These are phyloP conservation scores for Cystofilobasidium bisporidii DNA, from an alignment of 768 basidiomycete genomes.

Conservation along the genomic window DNA sequence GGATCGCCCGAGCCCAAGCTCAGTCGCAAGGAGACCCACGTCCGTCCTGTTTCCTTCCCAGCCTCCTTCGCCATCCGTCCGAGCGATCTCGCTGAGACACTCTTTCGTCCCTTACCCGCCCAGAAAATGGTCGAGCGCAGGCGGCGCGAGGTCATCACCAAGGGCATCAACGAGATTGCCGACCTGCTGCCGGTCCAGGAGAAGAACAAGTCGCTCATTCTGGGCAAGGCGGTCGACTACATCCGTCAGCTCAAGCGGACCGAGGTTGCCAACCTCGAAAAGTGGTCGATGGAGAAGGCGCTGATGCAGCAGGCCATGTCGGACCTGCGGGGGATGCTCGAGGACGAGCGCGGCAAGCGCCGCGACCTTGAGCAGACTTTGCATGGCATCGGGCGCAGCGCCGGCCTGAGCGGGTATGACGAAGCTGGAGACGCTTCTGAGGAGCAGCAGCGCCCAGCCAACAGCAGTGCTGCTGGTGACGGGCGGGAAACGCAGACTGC, in stretches of 20 bases:
- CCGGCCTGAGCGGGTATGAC: no score
- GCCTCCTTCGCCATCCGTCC: no score
- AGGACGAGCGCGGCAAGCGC: conserved; percentile 16
- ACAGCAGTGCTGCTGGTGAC: no score
- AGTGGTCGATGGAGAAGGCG: conserved; percentile 86
- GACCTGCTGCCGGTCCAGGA: conserved; percentile 36
- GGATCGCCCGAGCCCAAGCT: no score
- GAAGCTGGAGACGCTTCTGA: no score
- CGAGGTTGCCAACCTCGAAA: conserved; percentile 80
- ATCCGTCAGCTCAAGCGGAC: conserved; percentile 85
- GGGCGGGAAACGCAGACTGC: no score
- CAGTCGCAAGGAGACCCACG: conserved; percentile 39
- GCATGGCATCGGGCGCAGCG: neutral
- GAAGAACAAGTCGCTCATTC: conserved; percentile 65
- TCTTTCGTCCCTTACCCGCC: conserved; percentile 21
- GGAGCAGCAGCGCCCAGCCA: no score
- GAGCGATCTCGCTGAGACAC: no score
- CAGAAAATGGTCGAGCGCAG: conserved; percentile 98
- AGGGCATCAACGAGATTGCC: conserved; percentile 85
- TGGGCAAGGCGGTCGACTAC: conserved; percentile 78
- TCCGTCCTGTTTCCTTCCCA: no score
- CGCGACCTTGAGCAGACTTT: conserved; percentile 3
- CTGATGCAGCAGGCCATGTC: conserved; percentile 66
- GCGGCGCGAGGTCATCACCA: conserved; percentile 88
- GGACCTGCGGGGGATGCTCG: conserved; percentile 31